Evolutionary conservation across 2,329 filamentous ascomycete species (phyloP).

Genomic region (Colletotrichum noveboracense): DNA sequence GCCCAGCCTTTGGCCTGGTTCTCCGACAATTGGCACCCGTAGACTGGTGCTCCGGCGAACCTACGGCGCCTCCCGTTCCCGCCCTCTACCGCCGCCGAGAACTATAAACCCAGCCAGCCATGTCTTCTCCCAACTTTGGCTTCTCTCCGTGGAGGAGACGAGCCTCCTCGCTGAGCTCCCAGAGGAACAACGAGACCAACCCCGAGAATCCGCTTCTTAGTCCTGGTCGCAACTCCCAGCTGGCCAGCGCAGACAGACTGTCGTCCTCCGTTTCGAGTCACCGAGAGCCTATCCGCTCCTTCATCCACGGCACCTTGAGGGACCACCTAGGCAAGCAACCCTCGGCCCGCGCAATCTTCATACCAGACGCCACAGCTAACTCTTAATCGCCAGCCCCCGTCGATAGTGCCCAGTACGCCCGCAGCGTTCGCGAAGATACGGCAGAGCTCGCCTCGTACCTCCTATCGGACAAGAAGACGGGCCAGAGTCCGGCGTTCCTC

Average conservation of each 20-base stretch:
- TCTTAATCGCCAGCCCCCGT: conserved; percentile 43
- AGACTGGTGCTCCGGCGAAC: conserved; percentile 1
- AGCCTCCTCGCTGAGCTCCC: conserved; percentile 25
- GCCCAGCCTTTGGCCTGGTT: conserved; percentile 5
- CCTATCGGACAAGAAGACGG: conserved; percentile 66
- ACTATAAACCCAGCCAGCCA: conserved; percentile 27
- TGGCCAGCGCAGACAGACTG: conserved; percentile 34
- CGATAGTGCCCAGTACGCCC: conserved; percentile 77
- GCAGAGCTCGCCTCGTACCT: conserved; percentile 86
- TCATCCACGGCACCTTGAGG: conserved; percentile 70
- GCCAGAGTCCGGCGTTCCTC: conserved; percentile 51
- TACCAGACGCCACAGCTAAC: not conserved
- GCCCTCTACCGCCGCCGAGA: not conserved
- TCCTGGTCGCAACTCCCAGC: conserved; percentile 17
- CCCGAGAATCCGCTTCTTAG: conserved; percentile 25
- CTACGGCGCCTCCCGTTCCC: not conserved
- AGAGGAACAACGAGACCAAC: conserved; percentile 22
- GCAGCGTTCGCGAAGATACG: conserved; percentile 83
- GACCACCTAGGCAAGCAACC: conserved; percentile 58
- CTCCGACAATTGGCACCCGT: not conserved
- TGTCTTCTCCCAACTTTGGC: conserved; percentile 52
- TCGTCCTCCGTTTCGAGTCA: conserved; percentile 45
- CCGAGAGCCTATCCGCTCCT: conserved; percentile 73
- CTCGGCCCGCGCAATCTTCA: not conserved
- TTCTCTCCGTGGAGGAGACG: conserved; percentile 55